phyloP scores from a whole-genome alignment of 1,284 basidiomycete genomes.

The Naganishia sp. region DNA sequence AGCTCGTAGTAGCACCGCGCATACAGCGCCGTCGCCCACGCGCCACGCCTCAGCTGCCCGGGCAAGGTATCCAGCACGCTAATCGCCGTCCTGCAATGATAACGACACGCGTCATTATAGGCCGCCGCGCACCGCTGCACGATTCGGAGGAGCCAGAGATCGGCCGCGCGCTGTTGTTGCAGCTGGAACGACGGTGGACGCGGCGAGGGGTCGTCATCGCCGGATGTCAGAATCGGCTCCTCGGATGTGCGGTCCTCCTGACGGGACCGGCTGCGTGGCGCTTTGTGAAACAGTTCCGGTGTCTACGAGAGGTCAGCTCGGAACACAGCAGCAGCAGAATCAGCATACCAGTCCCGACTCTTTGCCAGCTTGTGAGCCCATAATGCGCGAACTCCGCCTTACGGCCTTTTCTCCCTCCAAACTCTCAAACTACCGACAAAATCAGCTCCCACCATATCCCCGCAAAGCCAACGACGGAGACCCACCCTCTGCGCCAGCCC shows the following conservation, averaged over 20 bases:
- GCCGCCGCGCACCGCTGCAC: constrained; percentile 78
- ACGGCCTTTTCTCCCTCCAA: constrained; percentile 4
- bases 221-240: constrained; percentile 62
- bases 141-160: constrained; percentile 77
- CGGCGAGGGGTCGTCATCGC: constrained; percentile 62
- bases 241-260: constrained; percentile 30
- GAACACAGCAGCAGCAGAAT: too few species aligned
- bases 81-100: constrained; percentile 72
- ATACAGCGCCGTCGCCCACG: constrained; percentile 75
- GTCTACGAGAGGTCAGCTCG: constrained; percentile 4
- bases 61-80: constrained; percentile 75
- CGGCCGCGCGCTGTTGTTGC: constrained; percentile 71
- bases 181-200: constrained; percentile 59
- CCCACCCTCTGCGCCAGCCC: constrained; percentile 33
- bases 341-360: constrained; percentile 6
- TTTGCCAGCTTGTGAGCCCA: not conserved
- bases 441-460: not conserved
- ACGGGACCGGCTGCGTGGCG: constrained; percentile 39
- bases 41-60: constrained; percentile 68
- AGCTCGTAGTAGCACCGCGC: constrained; percentile 84
- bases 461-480: not conserved
- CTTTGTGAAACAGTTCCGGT: constrained; percentile 21
- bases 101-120: constrained; percentile 68
- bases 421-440: constrained; percentile 2
- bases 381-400: constrained; percentile 6